Base-by-base conservation (phyloP, 768 basidiomycete genomes). In the Tephrocybe sp. region DNA sequence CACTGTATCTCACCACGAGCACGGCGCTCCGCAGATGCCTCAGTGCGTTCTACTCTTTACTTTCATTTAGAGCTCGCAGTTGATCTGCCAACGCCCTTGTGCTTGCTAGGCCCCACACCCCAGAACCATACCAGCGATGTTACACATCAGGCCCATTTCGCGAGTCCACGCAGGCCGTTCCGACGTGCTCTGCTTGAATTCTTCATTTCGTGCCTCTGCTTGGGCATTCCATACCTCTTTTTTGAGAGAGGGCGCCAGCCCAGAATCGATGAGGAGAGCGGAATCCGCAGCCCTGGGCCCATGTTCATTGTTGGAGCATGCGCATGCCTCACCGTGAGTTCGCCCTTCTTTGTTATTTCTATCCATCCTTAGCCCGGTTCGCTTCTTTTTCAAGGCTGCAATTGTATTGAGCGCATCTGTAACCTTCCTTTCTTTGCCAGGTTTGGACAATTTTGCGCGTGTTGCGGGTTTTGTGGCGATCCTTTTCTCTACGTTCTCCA, bases 171-270 rank as follows among this genome's bases (percentile, higher is more conserved):
- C 39, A 66, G 73, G 25, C 65, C 69, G 9, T 70, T 88, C 61
- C 50, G 71, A 24, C 80, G 85, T 34, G 73, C 72, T 3, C 53
- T 83, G 26, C 49, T 80, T 44, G 85, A 88, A 62, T 64, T 89
- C 60, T 25, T 88, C 37, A 65, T 86, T 50, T 80, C 84, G 0
- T 71, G 78, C 55, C 55, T 93, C 20, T 88, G 87, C 61, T 76
- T 93, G 9, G 90, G 90, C 2, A 84, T 93, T 43, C 90, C 90
- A 0, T 90, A 85, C 66, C 66, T 92, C 51, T 89, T 90, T 71
- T 66, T 81, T 56, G 78, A 80, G 45, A 79, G 83, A 45, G 61
- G 75, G 9, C 69, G 74, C 37, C 66, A 72, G 53, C 76, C 76
- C 39, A 65, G 79, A 17, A 60, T 76, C 26, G 87, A 89, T 62